Evolutionary conservation across 805 yeast species (phyloP).

Genomic region (Kluyveromyces aestuarii): DNA sequence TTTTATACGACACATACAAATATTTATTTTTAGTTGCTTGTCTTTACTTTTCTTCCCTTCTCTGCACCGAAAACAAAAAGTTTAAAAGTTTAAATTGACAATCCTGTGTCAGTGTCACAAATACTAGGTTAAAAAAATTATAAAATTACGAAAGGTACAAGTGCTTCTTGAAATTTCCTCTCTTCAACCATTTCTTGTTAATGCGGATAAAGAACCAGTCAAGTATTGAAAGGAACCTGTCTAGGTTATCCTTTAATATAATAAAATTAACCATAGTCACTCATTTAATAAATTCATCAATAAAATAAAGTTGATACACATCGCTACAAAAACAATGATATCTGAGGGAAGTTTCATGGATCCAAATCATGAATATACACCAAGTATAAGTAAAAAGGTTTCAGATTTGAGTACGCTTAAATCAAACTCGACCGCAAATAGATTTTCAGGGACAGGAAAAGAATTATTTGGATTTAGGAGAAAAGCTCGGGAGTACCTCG

Average conservation of each 20-base stretch:
- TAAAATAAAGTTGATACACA: not conserved
- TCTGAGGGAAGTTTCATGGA: conserved; percentile 3
- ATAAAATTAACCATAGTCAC: conserved; percentile 2
- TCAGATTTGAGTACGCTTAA: not conserved
- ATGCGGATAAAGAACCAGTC: no score
- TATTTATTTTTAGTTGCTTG: not conserved
- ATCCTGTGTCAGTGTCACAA: not conserved
- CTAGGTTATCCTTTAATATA: not conserved
- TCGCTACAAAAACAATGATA: not conserved
- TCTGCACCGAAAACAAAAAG: not conserved
- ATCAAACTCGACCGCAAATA: not conserved
- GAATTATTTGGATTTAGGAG: conserved; percentile 23
- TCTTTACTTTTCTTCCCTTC: not conserved
- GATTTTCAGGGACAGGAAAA: conserved; percentile 2
- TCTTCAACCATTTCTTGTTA: not conserved
- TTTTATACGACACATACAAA: not conserved
- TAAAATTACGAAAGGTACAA: not conserved
- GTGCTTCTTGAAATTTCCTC: not conserved
- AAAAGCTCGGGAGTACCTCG: conserved; percentile 18
- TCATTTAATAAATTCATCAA: not conserved
- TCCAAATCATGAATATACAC: not conserved
- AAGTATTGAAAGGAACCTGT: not conserved
- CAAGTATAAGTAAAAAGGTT: not conserved
- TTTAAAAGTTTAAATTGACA: not conserved
- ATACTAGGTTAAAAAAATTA: not conserved